Conservation (phyloP, 1,284 basidiomycete genomes). For the Cryptococcus sp. region DNA sequence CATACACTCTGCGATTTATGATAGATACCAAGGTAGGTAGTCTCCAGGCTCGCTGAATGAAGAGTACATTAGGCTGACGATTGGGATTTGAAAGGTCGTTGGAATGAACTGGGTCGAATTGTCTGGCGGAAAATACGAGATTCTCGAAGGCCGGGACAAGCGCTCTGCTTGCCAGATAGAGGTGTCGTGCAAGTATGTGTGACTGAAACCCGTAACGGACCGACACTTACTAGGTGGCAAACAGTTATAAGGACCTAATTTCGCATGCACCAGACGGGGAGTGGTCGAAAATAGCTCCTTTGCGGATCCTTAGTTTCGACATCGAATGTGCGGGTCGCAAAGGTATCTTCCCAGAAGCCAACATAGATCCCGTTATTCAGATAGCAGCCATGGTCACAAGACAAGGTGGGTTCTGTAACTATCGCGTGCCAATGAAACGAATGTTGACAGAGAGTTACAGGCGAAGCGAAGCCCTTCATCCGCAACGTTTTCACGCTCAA, state of each 20-base stretch:
- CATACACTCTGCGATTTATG: conserved; percentile 88
- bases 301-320: conserved; percentile 92
- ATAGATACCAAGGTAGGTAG: conserved; percentile 79
- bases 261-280: conserved; percentile 85
- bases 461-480: conserved; percentile 86
- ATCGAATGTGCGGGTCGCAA: conserved; percentile 96
- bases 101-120: conserved; percentile 98
- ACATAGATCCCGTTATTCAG: conserved; percentile 88
- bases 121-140: conserved; percentile 72
- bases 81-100: conserved; percentile 66
- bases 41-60: background rate
- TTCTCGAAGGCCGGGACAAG: conserved; percentile 62
- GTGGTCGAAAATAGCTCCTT: conserved; percentile 86
- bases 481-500: conserved; percentile 95
- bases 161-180: conserved; percentile 85
- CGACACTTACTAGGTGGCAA: background rate
- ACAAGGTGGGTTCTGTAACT: conserved; percentile 65
- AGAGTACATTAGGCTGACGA: background rate
- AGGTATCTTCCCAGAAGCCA: conserved; percentile 89
- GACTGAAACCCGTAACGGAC: background rate
- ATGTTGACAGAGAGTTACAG: conserved; percentile 53
- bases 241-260: conserved; percentile 76
- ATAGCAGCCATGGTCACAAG: conserved; percentile 97
- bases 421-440: background rate
- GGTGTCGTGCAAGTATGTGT: conserved; percentile 67